These are phyloP conservation scores for Aspergillus puulaauensis DNA, from an alignment of 2,329 filamentous ascomycete genomes.

Conservation along the genomic window DNA sequence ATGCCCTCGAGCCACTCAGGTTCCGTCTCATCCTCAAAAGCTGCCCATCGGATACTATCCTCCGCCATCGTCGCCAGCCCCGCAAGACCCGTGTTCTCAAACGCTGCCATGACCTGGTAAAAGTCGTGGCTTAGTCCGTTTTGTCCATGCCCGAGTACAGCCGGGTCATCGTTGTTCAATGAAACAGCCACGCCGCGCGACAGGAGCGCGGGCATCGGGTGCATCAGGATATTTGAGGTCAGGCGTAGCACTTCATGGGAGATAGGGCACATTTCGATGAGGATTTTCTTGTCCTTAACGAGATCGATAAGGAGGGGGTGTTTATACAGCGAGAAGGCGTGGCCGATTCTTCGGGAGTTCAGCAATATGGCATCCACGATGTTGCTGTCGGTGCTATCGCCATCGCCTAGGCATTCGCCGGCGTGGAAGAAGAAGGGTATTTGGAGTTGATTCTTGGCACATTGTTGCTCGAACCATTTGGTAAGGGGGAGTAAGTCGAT, in stretches of 20 bases:
- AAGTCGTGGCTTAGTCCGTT: constrained; percentile 14
- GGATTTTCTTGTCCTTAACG: constrained; percentile 9
- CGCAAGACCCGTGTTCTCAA: constrained; percentile 12
- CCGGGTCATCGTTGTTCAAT: constrained; percentile 15
- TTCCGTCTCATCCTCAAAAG: constrained; percentile 12
- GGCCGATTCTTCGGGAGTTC: constrained; percentile 12
- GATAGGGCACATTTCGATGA: constrained; percentile 15
- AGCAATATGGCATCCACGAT: constrained; percentile 12
- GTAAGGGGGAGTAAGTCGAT: constrained; percentile 9
- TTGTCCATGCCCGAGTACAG: constrained; percentile 7
- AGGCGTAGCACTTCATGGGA: constrained; percentile 14
- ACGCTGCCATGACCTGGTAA: constrained; percentile 12
- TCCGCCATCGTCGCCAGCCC: constrained; percentile 14
- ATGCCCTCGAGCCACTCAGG: constrained; percentile 3
- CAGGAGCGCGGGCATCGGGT: constrained; percentile 13
- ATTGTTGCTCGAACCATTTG: constrained; percentile 11
- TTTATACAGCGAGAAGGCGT: constrained; percentile 14
- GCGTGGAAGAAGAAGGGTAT: constrained; percentile 16
- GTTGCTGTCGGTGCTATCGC: constrained; percentile 9
- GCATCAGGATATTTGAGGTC: constrained; percentile 13
- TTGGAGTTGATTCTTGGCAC: background rate
- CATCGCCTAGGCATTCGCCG: constrained; percentile 14
- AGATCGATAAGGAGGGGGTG: constrained; percentile 14
- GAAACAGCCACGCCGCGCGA: constrained; percentile 12
- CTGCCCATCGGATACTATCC: constrained; percentile 13